Evolutionary conservation across 176 grass and related monocot species (phyloP), one percentile per base, ranked within the genome.

Genomic region (Carex kokanica): DNA sequence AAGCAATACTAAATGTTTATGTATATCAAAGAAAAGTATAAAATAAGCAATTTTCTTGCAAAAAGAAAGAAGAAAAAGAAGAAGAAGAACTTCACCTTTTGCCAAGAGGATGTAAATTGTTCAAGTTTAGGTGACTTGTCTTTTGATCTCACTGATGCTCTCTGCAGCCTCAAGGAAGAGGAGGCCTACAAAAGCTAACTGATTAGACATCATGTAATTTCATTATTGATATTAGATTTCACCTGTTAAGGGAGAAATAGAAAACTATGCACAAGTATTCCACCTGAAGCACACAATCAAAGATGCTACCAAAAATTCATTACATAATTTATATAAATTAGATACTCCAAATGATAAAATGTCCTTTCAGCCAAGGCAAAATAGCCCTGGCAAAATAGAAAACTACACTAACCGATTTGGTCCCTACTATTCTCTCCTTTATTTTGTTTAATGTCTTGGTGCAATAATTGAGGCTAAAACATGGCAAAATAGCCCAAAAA

Each of bases 41-140:
- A 32, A 80, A 80, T 31, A 7, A 80, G 32, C 4, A 80, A 80
- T 11, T 61, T 62, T 15, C 12, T 82, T 82, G 13, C 18, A 52
- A 77, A 38, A n/a, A 18, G 16, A 60, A 61, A 67, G 4, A 57
- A 77, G 43, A 81, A 27, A 55, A 65, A 7, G 4, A 38, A 38
- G 32, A 49, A 78, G 66, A 29, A 85, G n/a, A n/a, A n/a, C n/a
- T n/a, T n/a, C 61, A 92, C 94, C 92, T 89, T 97, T 57, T 88
- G 88, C 94, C 94, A 94, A 59, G 74, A 91, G 24, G 84, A 91
- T 73, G 85, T 60, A 45, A 67, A 92, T 53, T 82, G 71, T 7
- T 71, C 29, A 72, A 84, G 65, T 79, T 78, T 71, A 31, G 87
- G 86, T 78, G 90, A 89, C 82, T 78, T 82, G 83, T 88, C 88